Percentiles rank a stretch among this genome's conserved stretches.
Evolutionary conservation across 2,329 filamentous ascomycete genomes (phyloP).

Genomic region (Atkinsonella hypoxylon): DNA sequence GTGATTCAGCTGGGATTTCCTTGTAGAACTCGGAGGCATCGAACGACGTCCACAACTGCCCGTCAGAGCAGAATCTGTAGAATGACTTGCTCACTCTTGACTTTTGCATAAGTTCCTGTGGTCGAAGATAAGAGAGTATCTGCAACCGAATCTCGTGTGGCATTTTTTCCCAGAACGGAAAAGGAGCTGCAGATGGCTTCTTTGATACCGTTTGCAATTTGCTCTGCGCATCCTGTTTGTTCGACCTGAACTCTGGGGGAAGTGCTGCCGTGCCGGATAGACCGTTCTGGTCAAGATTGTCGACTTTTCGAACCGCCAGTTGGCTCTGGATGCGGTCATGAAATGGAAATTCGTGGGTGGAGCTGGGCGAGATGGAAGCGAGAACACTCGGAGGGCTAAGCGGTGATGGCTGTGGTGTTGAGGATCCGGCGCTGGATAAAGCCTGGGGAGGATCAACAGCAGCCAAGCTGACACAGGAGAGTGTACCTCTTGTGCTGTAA

Average conservation of each 20-base stretch:
- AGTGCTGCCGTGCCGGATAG: slow-evolving; percentile 43
- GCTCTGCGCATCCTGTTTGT: slow-evolving; percentile 17
- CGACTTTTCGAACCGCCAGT: slow-evolving; percentile 43
- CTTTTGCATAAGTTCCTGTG: slow-evolving; percentile 67
- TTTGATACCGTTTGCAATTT: slow-evolving; percentile 11
- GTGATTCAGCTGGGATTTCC: slow-evolving; percentile 70
- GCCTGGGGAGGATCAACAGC: slow-evolving; percentile 21
- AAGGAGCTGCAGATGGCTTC: slow-evolving; percentile 22
- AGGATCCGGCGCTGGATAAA: slow-evolving; percentile 16
- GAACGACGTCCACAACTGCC: slow-evolving; percentile 79
- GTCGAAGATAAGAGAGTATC: slow-evolving; percentile 63
- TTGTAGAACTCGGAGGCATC: slow-evolving; percentile 81
- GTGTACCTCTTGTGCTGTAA: slow-evolving; percentile 41
- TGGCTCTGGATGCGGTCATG: slow-evolving; percentile 32
- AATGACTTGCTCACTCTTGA: slow-evolving; percentile 71
- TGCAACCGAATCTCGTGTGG: slow-evolving; percentile 73
- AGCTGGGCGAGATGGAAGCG: slow-evolving; percentile 27
- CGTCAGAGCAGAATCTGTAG: slow-evolving; percentile 79
- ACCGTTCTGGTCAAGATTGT: slow-evolving; percentile 29
- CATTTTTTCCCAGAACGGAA: slow-evolving; percentile 68
- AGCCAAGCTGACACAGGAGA: slow-evolving; percentile 44
- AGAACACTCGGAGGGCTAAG: slow-evolving; percentile 24
- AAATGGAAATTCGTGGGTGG: slow-evolving; percentile 27
- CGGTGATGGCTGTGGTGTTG: slow-evolving; percentile 28
- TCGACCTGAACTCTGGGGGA: slow-evolving; percentile 48